A percentile compares a stretch with the other conserved stretches of the same genome.
phyloP scores from a whole-genome alignment of 768 basidiomycete genomes.

The Mycena epipterygia region DNA sequence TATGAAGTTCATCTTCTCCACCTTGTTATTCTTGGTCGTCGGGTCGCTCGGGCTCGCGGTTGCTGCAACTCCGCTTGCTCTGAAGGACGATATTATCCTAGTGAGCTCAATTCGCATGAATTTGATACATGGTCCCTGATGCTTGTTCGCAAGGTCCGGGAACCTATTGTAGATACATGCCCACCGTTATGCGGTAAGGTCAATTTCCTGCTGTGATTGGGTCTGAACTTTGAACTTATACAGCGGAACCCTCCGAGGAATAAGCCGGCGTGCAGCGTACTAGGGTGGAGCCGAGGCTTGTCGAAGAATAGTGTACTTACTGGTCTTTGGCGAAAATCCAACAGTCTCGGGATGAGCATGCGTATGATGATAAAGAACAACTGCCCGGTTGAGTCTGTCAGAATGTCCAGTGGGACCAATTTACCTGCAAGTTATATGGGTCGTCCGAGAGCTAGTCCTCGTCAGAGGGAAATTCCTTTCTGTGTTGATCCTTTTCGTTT shows the following conservation, averaged over 20 bases:
- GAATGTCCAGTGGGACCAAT: no score
- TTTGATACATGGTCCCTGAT: not conserved
- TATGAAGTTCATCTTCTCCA: not conserved
- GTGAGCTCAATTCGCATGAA: not conserved
- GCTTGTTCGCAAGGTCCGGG: not conserved
- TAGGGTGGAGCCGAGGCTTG: not conserved
- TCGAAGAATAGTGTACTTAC: no score
- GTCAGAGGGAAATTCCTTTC: no score
- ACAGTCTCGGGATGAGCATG: no score
- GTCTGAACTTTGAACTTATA: not conserved
- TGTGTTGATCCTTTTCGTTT: no score
- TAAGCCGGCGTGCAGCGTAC: not conserved
- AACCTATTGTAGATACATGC: conserved; percentile 7
- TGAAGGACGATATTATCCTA: not conserved
- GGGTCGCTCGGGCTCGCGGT: not conserved
- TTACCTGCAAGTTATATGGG: no score
- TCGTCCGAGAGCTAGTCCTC: no score
- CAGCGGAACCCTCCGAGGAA: not conserved
- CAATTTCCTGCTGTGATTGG: not conserved
- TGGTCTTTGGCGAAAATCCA: no score
- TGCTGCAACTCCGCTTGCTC: not conserved
- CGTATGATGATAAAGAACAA: no score
- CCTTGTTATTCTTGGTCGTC: not conserved
- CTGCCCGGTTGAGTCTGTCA: no score
- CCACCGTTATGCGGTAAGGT: conserved; percentile 8